These are phyloP conservation scores for Viola pubescens DNA, from an alignment of 441 rosid species.

Conservation along the genomic window DNA sequence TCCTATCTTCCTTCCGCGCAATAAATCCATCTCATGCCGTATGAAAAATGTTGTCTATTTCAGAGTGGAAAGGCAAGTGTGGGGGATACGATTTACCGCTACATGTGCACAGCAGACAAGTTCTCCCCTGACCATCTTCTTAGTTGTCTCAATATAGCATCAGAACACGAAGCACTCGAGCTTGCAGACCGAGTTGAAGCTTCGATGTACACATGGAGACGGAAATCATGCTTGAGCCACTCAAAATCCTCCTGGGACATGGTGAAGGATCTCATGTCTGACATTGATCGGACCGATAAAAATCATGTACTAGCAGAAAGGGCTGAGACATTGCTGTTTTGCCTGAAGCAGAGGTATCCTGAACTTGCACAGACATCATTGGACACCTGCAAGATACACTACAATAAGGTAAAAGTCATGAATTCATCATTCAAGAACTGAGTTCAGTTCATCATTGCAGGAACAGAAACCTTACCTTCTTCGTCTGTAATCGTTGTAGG, in stretches of 20 bases:
- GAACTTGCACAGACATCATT: conserved; percentile 87
- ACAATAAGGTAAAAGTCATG: conserved; percentile 52
- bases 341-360: conserved; percentile 81
- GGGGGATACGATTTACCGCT: conserved; percentile 79
- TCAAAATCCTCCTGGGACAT: conserved; percentile 87
- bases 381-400: conserved; percentile 92
- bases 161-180: conserved; percentile 96
- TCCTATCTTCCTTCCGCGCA: neutral
- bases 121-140: conserved; percentile 80
- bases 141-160: conserved; percentile 73
- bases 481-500: conserved; percentile 36
- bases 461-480: no score
- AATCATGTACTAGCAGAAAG: conserved; percentile 69
- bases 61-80: conserved; percentile 85
- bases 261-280: conserved; percentile 86
- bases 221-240: conserved; percentile 41
- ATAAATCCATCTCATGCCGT: neutral
- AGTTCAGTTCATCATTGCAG: neutral
- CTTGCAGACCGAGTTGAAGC: conserved; percentile 89
- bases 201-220: conserved; percentile 76
- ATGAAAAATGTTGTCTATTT: neutral
- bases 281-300: conserved; percentile 63
- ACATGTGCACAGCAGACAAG: conserved; percentile 58
- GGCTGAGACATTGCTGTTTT: conserved; percentile 77
- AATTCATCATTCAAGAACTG: no score